Base-by-base conservation (phyloP, 2,329 filamentous ascomycete species). In the Endoconidiophora laricicola region DNA sequence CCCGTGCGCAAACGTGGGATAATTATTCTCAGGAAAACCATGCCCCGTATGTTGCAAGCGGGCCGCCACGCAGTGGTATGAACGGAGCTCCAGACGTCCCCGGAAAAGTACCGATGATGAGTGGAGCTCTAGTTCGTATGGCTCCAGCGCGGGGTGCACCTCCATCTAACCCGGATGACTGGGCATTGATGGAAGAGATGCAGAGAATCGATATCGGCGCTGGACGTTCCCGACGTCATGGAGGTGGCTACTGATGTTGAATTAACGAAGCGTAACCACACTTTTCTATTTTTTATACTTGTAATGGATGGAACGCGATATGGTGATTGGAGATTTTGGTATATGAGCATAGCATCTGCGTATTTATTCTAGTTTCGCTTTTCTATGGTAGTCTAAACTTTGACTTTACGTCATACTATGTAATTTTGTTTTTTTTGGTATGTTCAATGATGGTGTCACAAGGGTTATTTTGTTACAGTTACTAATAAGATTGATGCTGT, bases 121-220 rank as follows among this genome's bases (percentile, higher is more conserved):
- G 66, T 54, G 69, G 66, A 29, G 61, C 58, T 26, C 55, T 62
- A 45, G 52, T 56, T 6, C 41, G 54, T 2, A 58, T 59, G 56
- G 48, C 44, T 54, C 56, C 49, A 57, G 57, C 3, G 60, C 60
- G 2, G 54, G 56, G 12, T 5, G 18, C 39, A 52, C 58, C 24
- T 63, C 62, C 4, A 63, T 65, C 33, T 65, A 62, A 47, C 64
- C 61, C 14, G 23, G 71, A 71, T 51, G 68, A 75, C 55, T 69
- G 71, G 62, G 76, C 80, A 18, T 64, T 88, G 48, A 73, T 82
- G 63, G 70, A 85, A 55, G 83, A 88, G 64, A 74, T 88, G 70
- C 78, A 72, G 57, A 69, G 69, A 44, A 81, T 82, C 54, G 77
- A 82, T 57, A 73, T 82, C 55, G 78, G 78, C n/a, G 67, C 67